Evolutionary conservation across 345 rosid species (phyloP), one percentile per base, ranked within the genome.

Genomic region (Iberis pinnata): DNA sequence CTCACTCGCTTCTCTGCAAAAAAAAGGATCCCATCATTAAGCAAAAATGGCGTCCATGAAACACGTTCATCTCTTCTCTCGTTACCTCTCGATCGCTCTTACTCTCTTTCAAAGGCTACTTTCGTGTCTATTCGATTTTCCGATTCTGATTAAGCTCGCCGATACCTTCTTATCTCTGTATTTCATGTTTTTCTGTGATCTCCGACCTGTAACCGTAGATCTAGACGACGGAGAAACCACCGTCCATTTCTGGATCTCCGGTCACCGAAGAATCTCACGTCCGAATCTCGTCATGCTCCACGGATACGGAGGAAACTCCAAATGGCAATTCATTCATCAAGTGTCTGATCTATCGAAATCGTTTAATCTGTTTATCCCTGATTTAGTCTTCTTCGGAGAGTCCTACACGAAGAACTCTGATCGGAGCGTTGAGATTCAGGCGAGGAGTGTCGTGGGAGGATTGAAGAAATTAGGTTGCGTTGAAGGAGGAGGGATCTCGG

Each of bases 251-350:
- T 85, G 89, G 87, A 58, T 68, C 47, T 45, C 95, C 52, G 60
- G 58, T 6, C 83, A 75, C 72, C 66, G 87, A 0, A 64, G 51
- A 13, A 56, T 62, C 50, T 19, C 62, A 4, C 65, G 50, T 11
- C 83, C 75, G 0, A 56, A 68, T n/a, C 75, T 85, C 35, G 80
- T 85, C 47, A 58, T 85, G 62, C 48, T 85, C 17, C 97, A 88
- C 18, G 92, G 95, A 22, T 83, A 76, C 38, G 95, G 95, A 2
- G 89, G 86, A 20, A 68, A 74, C 46, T 71, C 95, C 0, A 63
- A 71, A 58, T 81, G 88, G 88, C 95, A 88, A 26, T 85, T 88
- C 53, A n/a, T 76, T 24, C 38, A 68, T 15, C 95, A 82, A 50
- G 75, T 81, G 3, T 56, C 66, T 2, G 22, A 65, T 36, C 81